Percentiles rank a stretch among this genome's conserved stretches.
These are phyloP conservation scores for Gilbertella persicaria DNA, from an alignment of 371 early-diverging fungal genomes.

Conservation along the genomic window DNA sequence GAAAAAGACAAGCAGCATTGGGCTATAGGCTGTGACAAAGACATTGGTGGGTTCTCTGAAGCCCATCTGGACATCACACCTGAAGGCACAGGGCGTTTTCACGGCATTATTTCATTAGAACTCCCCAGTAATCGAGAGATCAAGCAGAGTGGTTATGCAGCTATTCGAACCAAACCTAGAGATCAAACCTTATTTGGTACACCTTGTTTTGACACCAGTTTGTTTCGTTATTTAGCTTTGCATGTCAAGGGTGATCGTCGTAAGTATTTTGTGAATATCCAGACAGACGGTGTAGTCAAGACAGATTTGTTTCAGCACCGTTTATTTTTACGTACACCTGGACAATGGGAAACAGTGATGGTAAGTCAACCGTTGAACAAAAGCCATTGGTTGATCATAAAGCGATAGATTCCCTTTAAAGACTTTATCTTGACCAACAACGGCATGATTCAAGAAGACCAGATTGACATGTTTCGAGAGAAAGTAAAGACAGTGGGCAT, in stretches of 20 bases:
- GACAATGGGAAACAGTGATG: slow-evolving; percentile 90
- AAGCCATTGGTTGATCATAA: background rate
- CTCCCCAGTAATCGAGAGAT: slow-evolving; percentile 76
- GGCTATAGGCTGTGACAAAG: slow-evolving; percentile 86
- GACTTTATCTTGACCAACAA: slow-evolving; percentile 91
- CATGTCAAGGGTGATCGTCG: slow-evolving; percentile 79
- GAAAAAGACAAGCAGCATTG: slow-evolving; percentile 69
- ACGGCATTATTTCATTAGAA: slow-evolving; percentile 79
- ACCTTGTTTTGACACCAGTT: slow-evolving; percentile 84
- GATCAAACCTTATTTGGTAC: slow-evolving; percentile 64
- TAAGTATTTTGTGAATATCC: slow-evolving; percentile 89
- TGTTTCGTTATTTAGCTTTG: slow-evolving; percentile 83
- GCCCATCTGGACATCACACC: slow-evolving; percentile 62
- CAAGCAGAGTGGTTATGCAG: slow-evolving; percentile 88
- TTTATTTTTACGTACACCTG: slow-evolving; percentile 79
- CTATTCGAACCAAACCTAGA: slow-evolving; percentile 65
- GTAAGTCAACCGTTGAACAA: slow-evolving; percentile 38
- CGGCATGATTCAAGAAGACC: slow-evolving; percentile 82
- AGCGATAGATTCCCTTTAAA: slow-evolving; percentile 80
- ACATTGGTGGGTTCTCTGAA: slow-evolving; percentile 83
- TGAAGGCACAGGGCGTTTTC: slow-evolving; percentile 66
- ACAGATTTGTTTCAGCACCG: slow-evolving; percentile 93
- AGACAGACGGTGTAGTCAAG: slow-evolving; percentile 79
- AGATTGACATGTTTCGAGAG: slow-evolving; percentile 82
- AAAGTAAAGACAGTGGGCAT: slow-evolving; percentile 89